These are phyloP conservation scores for Tulasnella sp. DNA, from an alignment of 768 basidiomycete genomes.

Conservation along the genomic window DNA sequence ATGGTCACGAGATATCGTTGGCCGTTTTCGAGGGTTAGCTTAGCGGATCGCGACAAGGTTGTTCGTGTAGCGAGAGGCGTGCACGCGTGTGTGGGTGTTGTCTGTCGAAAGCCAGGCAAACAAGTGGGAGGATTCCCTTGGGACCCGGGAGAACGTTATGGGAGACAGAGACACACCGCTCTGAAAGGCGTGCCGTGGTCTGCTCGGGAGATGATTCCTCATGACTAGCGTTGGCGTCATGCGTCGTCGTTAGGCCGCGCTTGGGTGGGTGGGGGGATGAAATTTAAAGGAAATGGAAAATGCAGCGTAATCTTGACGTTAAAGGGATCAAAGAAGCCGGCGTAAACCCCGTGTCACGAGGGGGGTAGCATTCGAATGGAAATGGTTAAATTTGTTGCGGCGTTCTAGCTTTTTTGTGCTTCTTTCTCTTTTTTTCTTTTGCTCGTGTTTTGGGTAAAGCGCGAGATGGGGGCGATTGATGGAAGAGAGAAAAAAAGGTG, in stretches of 20 bases:
- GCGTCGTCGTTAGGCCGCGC: not conserved
- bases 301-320: not conserved
- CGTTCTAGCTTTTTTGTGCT: not conserved
- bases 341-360: not conserved
- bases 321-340: slow-evolving; percentile 5
- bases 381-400: slow-evolving; percentile 7
- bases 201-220: not conserved
- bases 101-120: slow-evolving; percentile 16
- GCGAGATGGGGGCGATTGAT: not conserved
- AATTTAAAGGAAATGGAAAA: slow-evolving; percentile 4
- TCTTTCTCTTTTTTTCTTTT: too few species aligned
- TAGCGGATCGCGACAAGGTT: slow-evolving; percentile 4
- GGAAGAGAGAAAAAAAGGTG: not conserved
- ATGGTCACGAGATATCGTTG: slow-evolving; percentile 4
- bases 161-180: not conserved
- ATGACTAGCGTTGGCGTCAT: not conserved
- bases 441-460: slow-evolving; percentile 3
- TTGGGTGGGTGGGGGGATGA: not conserved
- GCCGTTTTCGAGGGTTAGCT: not conserved
- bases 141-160: not conserved
- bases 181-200: not conserved
- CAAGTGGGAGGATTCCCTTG: slow-evolving; percentile 21
- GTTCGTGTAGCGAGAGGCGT: not conserved
- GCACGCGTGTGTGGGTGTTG: slow-evolving; percentile 16
- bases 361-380: not conserved